Percentiles rank a stretch among this genome's conserved stretches.
phyloP scores from a whole-genome alignment of 1,139 yeast species.

The Zygoascus meyerae region DNA sequence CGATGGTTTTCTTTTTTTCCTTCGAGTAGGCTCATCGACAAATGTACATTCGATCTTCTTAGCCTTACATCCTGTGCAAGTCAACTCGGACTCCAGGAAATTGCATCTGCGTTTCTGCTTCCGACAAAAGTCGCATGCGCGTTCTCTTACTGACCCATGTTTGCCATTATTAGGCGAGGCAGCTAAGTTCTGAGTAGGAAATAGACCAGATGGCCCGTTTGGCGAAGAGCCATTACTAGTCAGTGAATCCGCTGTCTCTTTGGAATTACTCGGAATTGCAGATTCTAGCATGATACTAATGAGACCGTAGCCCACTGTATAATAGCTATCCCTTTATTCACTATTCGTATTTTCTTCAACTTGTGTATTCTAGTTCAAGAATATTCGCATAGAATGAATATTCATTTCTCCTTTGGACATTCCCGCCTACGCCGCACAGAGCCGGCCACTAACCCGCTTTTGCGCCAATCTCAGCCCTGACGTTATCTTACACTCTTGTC shows the following conservation, averaged over 20 bases:
- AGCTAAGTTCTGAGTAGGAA: neutral
- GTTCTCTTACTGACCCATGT: constrained; percentile 2
- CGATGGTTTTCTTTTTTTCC: constrained; percentile 8
- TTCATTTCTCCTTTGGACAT: neutral
- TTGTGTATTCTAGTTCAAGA: neutral
- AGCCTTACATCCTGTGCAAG: constrained; percentile 4
- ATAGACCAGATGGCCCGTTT: neutral
- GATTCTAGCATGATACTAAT: neutral
- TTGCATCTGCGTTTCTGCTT: constrained; percentile 33
- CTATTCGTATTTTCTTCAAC: neutral
- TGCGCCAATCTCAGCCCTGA: too few relatives aligned
- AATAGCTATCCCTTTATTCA: neutral
- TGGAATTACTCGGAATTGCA: neutral
- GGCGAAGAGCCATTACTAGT: constrained; percentile 1
- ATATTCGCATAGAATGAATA: neutral
- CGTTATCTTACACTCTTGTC: too few relatives aligned
- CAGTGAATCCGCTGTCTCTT: neutral
- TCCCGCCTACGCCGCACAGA: too few relatives aligned
- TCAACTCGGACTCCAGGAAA: neutral
- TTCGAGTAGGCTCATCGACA: constrained; percentile 3
- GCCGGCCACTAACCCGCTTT: too few relatives aligned
- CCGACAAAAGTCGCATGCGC: constrained; percentile 32
- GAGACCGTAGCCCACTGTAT: neutral
- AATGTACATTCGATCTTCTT: constrained; percentile 7
- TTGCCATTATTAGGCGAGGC: neutral